Conservation (phyloP, 2,329 filamentous ascomycete genomes). For the Penicillium corylophilum region DNA sequence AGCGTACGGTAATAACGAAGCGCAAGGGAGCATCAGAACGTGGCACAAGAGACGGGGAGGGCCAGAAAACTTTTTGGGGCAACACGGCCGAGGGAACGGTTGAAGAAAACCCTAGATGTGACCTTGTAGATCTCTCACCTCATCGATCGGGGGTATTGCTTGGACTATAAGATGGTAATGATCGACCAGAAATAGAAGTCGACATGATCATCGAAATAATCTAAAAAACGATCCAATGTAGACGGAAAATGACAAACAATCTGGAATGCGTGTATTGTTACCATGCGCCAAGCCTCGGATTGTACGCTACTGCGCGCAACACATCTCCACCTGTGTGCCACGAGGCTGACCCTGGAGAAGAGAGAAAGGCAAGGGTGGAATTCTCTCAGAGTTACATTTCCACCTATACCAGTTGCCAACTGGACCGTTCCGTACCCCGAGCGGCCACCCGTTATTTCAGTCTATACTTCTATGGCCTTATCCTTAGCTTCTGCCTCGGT, state of each 20-base stretch:
- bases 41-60: constrained; percentile 11
- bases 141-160: not conserved
- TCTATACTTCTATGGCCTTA: not conserved
- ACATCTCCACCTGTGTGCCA: constrained; percentile 23
- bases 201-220: too few relatives aligned
- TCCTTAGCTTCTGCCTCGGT: too few relatives aligned
- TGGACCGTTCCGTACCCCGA: not conserved
- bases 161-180: too few relatives aligned
- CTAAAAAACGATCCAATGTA: too few relatives aligned
- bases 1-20: constrained; percentile 1
- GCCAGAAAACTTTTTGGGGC: not conserved
- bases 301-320: constrained; percentile 23
- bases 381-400: constrained; percentile 16
- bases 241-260: not conserved
- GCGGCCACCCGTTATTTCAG: not conserved
- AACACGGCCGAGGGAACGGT: constrained; percentile 2
- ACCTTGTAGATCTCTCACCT: not conserved
- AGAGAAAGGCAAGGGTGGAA: constrained; percentile 10
- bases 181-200: too few relatives aligned
- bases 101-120: not conserved
- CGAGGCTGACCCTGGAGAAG: constrained; percentile 27
- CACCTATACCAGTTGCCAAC: not conserved
- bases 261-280: constrained; percentile 1
- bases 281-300: constrained; percentile 25
- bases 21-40: constrained; percentile 14